These are phyloP conservation scores for Epichloe uncinata DNA, from an alignment of 2,329 filamentous ascomycete genomes.

Conservation along the genomic window DNA sequence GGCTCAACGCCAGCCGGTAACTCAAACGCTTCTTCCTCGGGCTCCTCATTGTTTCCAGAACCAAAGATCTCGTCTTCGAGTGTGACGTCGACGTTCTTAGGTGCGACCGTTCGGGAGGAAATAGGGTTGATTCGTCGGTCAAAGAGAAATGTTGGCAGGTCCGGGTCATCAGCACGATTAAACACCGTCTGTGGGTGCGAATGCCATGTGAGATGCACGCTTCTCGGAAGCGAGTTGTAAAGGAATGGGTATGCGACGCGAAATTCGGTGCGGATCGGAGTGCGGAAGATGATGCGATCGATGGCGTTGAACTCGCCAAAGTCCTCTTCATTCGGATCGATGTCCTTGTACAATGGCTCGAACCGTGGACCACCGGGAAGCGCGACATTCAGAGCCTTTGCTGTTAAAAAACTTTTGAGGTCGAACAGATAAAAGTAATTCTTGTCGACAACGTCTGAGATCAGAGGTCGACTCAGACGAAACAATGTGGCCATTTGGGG, in stretches of 20 bases:
- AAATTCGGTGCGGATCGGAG: constrained; percentile 89
- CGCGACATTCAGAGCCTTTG: constrained; percentile 92
- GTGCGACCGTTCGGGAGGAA: constrained; percentile 82
- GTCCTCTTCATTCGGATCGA: constrained; percentile 96
- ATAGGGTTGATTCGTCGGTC: constrained; percentile 97
- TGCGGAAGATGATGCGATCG: constrained; percentile 95
- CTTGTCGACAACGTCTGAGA: constrained; percentile 86
- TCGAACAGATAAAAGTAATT: constrained; percentile 99
- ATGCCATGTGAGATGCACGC: constrained; percentile 87
- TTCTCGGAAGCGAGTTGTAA: constrained; percentile 91
- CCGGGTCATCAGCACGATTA: constrained; percentile 72
- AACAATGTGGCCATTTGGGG: constrained; percentile 95
- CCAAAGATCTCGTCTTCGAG: constrained; percentile 95
- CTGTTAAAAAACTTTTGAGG: constrained; percentile 83
- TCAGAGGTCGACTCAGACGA: constrained; percentile 75
- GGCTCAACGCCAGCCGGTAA: constrained; percentile 70
- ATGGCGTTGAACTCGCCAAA: constrained; percentile 99
- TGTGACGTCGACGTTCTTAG: constrained; percentile 83
- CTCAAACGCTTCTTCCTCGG: constrained; percentile 72
- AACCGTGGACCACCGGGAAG: constrained; percentile 96
- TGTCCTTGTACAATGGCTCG: constrained; percentile 94
- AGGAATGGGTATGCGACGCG: constrained; percentile 88
- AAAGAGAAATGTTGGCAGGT: constrained; percentile 92
- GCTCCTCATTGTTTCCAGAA: constrained; percentile 55
- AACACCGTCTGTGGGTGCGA: constrained; percentile 90